Evolutionary conservation across 306 rosid genomes (phyloP).

Genomic region (Comarum palustre): DNA sequence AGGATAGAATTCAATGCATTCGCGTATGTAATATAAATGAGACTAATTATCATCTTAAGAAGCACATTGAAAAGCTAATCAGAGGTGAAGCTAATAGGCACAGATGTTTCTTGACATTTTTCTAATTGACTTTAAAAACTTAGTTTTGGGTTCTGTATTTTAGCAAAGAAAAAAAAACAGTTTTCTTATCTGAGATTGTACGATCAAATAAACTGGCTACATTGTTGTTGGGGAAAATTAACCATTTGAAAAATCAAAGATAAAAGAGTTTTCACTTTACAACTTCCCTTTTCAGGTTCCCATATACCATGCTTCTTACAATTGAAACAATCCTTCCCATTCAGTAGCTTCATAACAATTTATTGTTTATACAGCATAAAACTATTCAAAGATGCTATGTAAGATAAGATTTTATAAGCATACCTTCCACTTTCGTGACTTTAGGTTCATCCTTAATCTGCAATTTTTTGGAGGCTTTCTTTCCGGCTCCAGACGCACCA

Average conservation of each 20-base stretch:
- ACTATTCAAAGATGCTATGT: background rate
- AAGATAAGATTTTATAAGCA: constrained; percentile 28
- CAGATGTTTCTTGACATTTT: no score
- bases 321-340: background rate
- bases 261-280: background rate
- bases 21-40: background rate
- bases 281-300: background rate
- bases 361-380: background rate
- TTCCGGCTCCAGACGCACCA: constrained; percentile 33
- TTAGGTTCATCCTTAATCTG: constrained; percentile 48
- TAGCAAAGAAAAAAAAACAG: no score
- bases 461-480: constrained; percentile 45
- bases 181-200: no score
- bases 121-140: no score
- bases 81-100: no score
- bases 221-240: background rate
- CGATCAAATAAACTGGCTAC: background rate
- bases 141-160: no score
- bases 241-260: background rate
- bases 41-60: background rate
- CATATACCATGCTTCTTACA: background rate
- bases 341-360: background rate
- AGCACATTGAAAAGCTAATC: no score
- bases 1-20: background rate
- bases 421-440: constrained; percentile 59